phyloP scores from a whole-genome alignment of 176 grass and related monocot species.

The Carex parvula region DNA sequence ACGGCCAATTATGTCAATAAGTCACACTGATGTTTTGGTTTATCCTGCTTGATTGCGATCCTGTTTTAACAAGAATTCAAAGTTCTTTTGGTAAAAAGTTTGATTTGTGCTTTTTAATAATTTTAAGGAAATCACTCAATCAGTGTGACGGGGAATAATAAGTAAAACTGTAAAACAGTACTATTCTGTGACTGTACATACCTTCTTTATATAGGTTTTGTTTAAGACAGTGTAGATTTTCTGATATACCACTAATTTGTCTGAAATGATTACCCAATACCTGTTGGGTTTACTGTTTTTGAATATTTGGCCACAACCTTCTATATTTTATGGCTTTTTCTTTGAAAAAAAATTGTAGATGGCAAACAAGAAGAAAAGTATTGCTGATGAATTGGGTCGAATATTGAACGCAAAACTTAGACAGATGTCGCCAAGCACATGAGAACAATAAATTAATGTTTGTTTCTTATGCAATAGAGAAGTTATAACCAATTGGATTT shows the following conservation, averaged over 20 bases:
- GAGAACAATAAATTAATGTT: conserved; percentile 31
- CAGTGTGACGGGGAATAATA: neutral
- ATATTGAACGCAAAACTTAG: conserved; percentile 66
- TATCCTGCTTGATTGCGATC: neutral
- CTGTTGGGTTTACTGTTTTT: neutral
- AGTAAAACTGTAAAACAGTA: neutral
- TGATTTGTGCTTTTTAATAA: neutral
- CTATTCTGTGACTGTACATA: neutral
- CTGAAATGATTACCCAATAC: neutral
- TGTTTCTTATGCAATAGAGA: neutral
- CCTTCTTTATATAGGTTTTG: neutral
- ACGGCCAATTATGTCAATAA: neutral
- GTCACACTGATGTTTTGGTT: neutral
- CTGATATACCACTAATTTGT: neutral
- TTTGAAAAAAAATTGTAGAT: conserved; percentile 52
- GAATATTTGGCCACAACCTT: neutral
- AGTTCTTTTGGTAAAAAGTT: neutral
- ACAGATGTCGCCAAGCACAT: conserved; percentile 53
- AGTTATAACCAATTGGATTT: neutral
- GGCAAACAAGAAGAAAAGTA: conserved; percentile 71
- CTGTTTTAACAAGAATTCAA: neutral
- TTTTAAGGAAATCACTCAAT: neutral
- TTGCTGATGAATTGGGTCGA: conserved; percentile 59
- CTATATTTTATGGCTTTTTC: neutral
- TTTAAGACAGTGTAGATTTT: neutral